Base-by-base conservation (phyloP, 2,329 filamentous ascomycete species). In the Cladophialophora psammophila region DNA sequence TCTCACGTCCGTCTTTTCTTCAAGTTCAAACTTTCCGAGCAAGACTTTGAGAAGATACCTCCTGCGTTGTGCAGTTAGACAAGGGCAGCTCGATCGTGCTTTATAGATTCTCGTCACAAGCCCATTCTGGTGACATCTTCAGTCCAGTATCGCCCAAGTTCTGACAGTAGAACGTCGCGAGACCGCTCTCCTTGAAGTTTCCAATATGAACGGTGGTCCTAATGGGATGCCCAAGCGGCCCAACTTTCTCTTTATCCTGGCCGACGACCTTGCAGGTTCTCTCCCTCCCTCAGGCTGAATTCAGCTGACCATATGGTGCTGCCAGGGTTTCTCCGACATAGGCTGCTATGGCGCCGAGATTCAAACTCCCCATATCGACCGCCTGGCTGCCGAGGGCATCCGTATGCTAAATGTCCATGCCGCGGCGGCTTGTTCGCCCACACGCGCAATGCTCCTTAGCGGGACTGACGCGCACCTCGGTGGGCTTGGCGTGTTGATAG, bases 361-460 rank as follows among this genome's bases (percentile, higher is more conserved):
- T 50, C 8, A 50, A 1, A 50, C 45, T 6, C 45, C 45, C 7
- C 7, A 50, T 13, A 13, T 50, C 7, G 45, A 50, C 13, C 8
- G 45, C 8, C 45, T 50, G 9, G 45, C 45, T 5, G 45, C 7
- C 45, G 45, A 50, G 15, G 45, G 45, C 8, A 10, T 50, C 13
- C 45, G 45, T 7, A 50, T 50, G 45, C 40, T 42, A 12, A 42
- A 42, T n/a, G n/a, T 42, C 7, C 45, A 50, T 26, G 45, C 15
- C 13, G 45, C 45, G 1, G 15, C 45, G 45, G 87, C 87, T 60
- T 90, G 87, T 76, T 88, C 86, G 59, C 88, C 88, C 1, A 87
- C 86, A 2, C 80, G 87, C 35, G 85, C 87, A 15, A 90, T 90
- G 88, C 83, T 90, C 70, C 85, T 89, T 82, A 88, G 86, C 0